Conservation (phyloP, 768 basidiomycete species). For the Mycena haematopus region DNA sequence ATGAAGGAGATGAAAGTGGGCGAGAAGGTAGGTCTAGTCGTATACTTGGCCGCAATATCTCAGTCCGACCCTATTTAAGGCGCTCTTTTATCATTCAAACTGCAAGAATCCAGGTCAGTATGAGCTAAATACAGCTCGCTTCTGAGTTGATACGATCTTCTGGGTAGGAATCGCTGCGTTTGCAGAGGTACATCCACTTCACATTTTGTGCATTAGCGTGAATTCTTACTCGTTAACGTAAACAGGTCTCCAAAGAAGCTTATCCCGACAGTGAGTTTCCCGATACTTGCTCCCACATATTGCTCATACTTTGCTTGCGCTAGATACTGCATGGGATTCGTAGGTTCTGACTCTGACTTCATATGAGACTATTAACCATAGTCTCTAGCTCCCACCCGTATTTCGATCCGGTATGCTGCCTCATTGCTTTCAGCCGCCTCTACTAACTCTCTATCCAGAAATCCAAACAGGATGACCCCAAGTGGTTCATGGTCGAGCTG, state of each 20-base stretch:
- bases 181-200: conserved; percentile 62
- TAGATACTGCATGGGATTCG: conserved; percentile 93
- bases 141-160: conserved; percentile 2
- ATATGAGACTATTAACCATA: conserved; percentile 17
- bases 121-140: conserved; percentile 1
- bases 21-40: conserved; percentile 61
- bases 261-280: conserved; percentile 84
- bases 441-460: conserved; percentile 56
- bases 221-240: conserved; percentile 12
- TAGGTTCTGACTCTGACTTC: conserved; percentile 42
- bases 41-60: neutral
- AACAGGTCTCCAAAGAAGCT: conserved; percentile 78
- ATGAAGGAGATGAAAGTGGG: conserved; percentile 83
- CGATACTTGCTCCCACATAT: conserved; percentile 4
- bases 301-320: conserved; percentile 1
- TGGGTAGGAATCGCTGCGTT: conserved; percentile 76
- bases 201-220: neutral
- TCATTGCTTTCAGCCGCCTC: neutral
- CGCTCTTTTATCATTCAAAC: conserved; percentile 88
- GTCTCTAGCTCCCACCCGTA: conserved; percentile 73
- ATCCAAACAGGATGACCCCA: conserved; percentile 75
- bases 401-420: conserved; percentile 66
- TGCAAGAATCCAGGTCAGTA: conserved; percentile 78
- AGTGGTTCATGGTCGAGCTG: conserved; percentile 93
- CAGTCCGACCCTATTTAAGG: conserved; percentile 46